Percentiles rank a stretch among this genome's conserved stretches.
Evolutionary conservation across 805 yeast genomes (phyloP).

Genomic region (Candida manassasensis): DNA sequence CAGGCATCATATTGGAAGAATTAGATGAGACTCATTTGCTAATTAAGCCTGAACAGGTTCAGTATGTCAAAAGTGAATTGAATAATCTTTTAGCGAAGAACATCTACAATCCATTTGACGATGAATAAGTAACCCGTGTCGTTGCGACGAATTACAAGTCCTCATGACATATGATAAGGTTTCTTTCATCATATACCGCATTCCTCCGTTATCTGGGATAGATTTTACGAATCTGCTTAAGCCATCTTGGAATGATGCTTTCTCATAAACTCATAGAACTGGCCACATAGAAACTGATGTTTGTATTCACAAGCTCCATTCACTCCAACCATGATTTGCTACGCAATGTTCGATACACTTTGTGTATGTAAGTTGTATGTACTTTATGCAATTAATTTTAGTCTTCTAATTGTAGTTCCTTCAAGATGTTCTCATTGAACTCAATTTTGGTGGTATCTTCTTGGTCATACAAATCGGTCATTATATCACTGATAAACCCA

Average conservation of each 20-base stretch:
- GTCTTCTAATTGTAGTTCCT: conserved; percentile 14
- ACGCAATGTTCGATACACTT: too few relatives aligned
- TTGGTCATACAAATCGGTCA: conserved; percentile 19
- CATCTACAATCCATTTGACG: conserved; percentile 79
- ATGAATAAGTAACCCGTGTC: conserved; percentile 49
- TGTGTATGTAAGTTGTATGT: neutral
- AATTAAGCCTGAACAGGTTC: conserved; percentile 73
- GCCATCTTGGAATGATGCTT: too few relatives aligned
- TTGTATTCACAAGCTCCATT: too few relatives aligned
- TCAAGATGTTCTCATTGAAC: conserved; percentile 25
- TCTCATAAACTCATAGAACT: too few relatives aligned
- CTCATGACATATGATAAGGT: too few relatives aligned
- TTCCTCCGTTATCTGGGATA: too few relatives aligned
- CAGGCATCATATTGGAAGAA: conserved; percentile 71
- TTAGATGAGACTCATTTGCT: conserved; percentile 88
- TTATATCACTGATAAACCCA: conserved; percentile 40
- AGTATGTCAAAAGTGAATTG: conserved; percentile 70
- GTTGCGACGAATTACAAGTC: too few relatives aligned
- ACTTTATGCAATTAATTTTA: neutral
- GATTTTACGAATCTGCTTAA: too few relatives aligned
- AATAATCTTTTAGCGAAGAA: conserved; percentile 74
- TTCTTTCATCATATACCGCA: too few relatives aligned
- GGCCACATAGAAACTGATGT: too few relatives aligned
- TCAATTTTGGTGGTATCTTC: conserved; percentile 11
- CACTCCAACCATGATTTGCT: too few relatives aligned